phyloP scores from a whole-genome alignment of 345 rosid species.

The Brassica cretica region DNA sequence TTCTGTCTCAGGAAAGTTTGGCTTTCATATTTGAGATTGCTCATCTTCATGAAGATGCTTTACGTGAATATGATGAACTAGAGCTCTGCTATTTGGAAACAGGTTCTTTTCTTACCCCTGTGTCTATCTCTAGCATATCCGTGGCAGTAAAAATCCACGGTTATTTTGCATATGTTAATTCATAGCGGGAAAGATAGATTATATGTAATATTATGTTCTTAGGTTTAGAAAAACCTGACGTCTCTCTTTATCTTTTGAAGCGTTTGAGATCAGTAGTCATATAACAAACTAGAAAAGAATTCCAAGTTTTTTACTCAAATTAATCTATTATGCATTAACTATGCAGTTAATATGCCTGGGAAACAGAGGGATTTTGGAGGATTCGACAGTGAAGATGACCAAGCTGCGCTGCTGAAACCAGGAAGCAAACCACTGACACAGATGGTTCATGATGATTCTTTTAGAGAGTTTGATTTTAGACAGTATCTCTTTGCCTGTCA shows the following conservation, averaged over 20 bases:
- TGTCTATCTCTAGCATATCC: not conserved
- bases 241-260: conserved; percentile 4
- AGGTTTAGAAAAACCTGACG: not conserved
- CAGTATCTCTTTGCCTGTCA: conserved; percentile 95
- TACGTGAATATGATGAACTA: conserved; percentile 94
- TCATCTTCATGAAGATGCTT: conserved; percentile 91
- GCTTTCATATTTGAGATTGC: conserved; percentile 99
- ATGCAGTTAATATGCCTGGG: conserved; percentile 69
- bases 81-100: conserved; percentile 96
- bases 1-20: conserved; percentile 81
- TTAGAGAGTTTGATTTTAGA: conserved; percentile 91
- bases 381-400: conserved; percentile 82
- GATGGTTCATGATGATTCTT: conserved; percentile 90
- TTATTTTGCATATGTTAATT: not conserved
- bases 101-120: conserved; percentile 48
- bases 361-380: conserved; percentile 94
- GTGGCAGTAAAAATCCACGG: not conserved
- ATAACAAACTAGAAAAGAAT: not conserved
- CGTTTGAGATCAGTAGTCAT: conserved; percentile 19
- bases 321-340: conserved; percentile 18
- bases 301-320: not conserved
- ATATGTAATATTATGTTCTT: not conserved
- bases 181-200: not conserved
- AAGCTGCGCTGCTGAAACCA: conserved; percentile 73
- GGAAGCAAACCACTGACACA: conserved; percentile 73